Evolutionary conservation across 2,329 filamentous ascomycete species (phyloP).

Genomic region (Colletotrichum tropicale): DNA sequence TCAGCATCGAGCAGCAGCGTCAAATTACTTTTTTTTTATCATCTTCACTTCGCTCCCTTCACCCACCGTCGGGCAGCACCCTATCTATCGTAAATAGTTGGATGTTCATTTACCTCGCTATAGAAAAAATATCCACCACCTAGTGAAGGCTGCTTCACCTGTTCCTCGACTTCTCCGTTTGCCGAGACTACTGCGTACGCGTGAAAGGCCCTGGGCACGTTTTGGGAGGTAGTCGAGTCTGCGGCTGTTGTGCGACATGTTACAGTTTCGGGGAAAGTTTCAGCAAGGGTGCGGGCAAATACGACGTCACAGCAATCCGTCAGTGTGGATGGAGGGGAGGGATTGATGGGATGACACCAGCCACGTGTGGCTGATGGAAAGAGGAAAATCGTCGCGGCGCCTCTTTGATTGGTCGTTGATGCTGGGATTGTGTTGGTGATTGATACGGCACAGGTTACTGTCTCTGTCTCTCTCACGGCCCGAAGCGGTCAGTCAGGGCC

Average conservation of each 20-base stretch:
- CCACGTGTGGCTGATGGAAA: slow-evolving; percentile 1
- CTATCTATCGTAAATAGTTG: slow-evolving; percentile 16
- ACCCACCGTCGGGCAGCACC: background rate
- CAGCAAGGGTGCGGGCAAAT: background rate
- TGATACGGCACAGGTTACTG: background rate
- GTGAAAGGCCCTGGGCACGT: background rate
- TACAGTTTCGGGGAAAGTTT: slow-evolving; percentile 15
- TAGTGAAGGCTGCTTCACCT: background rate
- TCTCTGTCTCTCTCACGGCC: background rate
- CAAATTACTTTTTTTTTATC: background rate
- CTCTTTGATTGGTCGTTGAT: background rate
- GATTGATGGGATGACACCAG: background rate
- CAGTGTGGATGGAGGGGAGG: background rate
- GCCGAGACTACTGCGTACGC: background rate
- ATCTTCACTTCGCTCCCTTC: background rate
- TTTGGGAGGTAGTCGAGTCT: background rate
- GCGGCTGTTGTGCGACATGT: slow-evolving; percentile 15
- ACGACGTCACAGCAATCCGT: background rate
- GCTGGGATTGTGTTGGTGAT: background rate
- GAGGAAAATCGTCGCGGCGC: background rate
- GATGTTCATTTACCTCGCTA: background rate
- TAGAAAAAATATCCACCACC: slow-evolving; percentile 3
- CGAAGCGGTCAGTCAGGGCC: background rate
- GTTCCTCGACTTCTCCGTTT: background rate
- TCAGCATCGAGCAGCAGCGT: slow-evolving; percentile 21